Percentiles rank a stretch among this genome's conserved stretches.
phyloP scores from a whole-genome alignment of 768 basidiomycete species.

The Candolleomyces efflorescens region DNA sequence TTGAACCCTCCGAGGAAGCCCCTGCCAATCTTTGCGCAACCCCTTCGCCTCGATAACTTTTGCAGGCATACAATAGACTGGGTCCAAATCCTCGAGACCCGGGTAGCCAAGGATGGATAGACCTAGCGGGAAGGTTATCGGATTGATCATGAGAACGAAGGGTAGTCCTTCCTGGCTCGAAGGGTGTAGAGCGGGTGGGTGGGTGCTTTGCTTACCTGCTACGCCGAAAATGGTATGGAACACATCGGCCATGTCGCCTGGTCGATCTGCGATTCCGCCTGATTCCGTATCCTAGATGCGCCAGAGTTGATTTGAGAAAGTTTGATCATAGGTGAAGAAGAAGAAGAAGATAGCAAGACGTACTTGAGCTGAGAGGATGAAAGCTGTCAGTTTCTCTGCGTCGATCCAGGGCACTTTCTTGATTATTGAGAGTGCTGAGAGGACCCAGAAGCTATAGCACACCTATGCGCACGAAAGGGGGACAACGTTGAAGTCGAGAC shows the following conservation, averaged over 20 bases:
- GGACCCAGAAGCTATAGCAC: conserved; percentile 97
- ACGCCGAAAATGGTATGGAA: conserved; percentile 95
- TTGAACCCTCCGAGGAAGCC: conserved; percentile 37
- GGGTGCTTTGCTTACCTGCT: conserved; percentile 74
- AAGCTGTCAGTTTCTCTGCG: conserved; percentile 64
- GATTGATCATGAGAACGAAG: too few relatives aligned
- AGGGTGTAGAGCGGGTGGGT: too few relatives aligned
- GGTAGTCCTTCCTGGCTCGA: too few relatives aligned
- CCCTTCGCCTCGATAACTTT: conserved; percentile 64
- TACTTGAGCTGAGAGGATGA: conserved; percentile 89
- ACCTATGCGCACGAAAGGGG: conserved; percentile 46
- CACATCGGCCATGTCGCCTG: conserved; percentile 93
- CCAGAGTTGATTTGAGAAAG: too few relatives aligned
- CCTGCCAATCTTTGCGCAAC: conserved; percentile 63
- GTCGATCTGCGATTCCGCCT: conserved; percentile 93
- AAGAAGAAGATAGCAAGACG: too few relatives aligned
- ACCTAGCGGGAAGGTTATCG: too few relatives aligned
- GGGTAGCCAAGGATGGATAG: conserved; percentile 88
- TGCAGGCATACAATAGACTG: conserved; percentile 95
- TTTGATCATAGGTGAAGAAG: too few relatives aligned
- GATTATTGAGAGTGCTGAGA: conserved; percentile 84
- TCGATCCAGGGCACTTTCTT: conserved; percentile 87
- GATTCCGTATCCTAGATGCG: conserved; percentile 81
- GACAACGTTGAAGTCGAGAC: too few relatives aligned
- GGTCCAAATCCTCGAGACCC: conserved; percentile 80